Conservation (phyloP, 2,329 filamentous ascomycete species). For the Chaetomium sp. region DNA sequence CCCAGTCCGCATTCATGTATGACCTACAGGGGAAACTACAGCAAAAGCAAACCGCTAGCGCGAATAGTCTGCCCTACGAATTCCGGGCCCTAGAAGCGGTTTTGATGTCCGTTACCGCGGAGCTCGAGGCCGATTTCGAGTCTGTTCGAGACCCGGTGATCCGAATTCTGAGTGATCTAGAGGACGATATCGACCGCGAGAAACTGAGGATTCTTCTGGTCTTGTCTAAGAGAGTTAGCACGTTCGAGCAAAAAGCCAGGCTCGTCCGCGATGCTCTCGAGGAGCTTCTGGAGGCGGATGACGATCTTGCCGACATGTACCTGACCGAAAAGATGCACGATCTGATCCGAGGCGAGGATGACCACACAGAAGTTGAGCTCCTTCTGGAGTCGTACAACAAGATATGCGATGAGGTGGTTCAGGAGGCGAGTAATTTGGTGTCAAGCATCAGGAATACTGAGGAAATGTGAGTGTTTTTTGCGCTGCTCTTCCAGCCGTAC, state of each 20-base stretch:
- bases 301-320: slow-evolving; percentile 93
- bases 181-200: slow-evolving; percentile 94
- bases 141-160: slow-evolving; percentile 89
- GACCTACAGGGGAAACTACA: slow-evolving; percentile 88
- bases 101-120: slow-evolving; percentile 84
- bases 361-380: slow-evolving; percentile 78
- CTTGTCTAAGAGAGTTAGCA: slow-evolving; percentile 89
- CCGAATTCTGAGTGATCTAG: slow-evolving; percentile 77
- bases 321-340: slow-evolving; percentile 69
- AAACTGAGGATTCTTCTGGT: slow-evolving; percentile 87
- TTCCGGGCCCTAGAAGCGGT: slow-evolving; percentile 94
- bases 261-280: slow-evolving; percentile 92
- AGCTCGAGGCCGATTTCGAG: slow-evolving; percentile 90
- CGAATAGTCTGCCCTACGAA: slow-evolving; percentile 76
- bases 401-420: slow-evolving; percentile 94
- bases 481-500: not conserved
- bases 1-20: slow-evolving; percentile 96
- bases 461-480: slow-evolving; percentile 66
- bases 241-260: slow-evolving; percentile 94
- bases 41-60: slow-evolving; percentile 61
- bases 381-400: slow-evolving; percentile 96
- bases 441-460: slow-evolving; percentile 96
- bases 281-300: slow-evolving; percentile 90
- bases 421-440: slow-evolving; percentile 87
- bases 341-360: slow-evolving; percentile 24